A percentile compares a stretch with the other conserved stretches of the same genome.
phyloP scores from a whole-genome alignment of 352 stramenopile genomes.

The Aphanomyces astaci region DNA sequence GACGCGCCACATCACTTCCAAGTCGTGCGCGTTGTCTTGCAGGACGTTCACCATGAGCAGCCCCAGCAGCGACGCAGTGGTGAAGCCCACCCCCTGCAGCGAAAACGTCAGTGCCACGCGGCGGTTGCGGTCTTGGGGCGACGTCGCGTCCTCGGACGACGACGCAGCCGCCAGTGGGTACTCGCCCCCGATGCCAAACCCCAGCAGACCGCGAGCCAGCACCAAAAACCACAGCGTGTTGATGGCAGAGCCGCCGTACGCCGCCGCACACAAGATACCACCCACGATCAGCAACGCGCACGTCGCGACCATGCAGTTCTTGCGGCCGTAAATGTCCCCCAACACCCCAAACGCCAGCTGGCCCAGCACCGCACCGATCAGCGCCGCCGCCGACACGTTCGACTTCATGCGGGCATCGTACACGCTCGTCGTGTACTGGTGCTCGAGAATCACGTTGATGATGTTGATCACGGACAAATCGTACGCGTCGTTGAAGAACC shows the following conservation, averaged over 20 bases:
- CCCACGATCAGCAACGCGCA: conserved; percentile 23
- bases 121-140: conserved; percentile 16
- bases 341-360: conserved; percentile 22
- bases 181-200: conserved; percentile 26
- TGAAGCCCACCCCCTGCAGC: conserved; percentile 23
- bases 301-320: conserved; percentile 24
- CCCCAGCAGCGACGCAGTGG: conserved; percentile 17
- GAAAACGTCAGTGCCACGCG: conserved; percentile 27
- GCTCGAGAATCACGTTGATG: conserved; percentile 62
- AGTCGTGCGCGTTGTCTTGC: neutral
- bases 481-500: conserved; percentile 72
- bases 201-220: conserved; percentile 23
- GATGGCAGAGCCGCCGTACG: conserved; percentile 18
- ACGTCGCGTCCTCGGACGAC: conserved; percentile 23
- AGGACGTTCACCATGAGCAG: conserved; percentile 22
- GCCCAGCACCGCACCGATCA: conserved; percentile 23
- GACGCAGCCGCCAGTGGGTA: conserved; percentile 25
- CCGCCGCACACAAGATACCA: conserved; percentile 21
- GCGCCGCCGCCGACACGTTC: conserved; percentile 14
- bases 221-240: conserved; percentile 26
- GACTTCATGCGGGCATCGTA: conserved; percentile 23
- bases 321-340: conserved; percentile 25
- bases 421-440: conserved; percentile 39
- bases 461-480: conserved; percentile 77
- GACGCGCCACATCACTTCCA: conserved; percentile 27